Conservation (phyloP, 345 rosid genomes). For the Linum usitatissimum region DNA sequence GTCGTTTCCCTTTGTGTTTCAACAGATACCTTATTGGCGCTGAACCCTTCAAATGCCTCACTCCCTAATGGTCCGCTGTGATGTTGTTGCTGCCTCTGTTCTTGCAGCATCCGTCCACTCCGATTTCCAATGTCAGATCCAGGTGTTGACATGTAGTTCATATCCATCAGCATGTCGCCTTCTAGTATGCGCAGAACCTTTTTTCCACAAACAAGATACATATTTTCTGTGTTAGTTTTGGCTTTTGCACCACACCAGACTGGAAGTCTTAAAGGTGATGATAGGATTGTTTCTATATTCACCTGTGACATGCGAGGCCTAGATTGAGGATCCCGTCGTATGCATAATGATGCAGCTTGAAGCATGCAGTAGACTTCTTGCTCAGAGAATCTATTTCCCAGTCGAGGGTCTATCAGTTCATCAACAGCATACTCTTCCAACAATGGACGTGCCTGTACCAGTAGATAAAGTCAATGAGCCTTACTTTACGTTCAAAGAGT, state of each 20-base stretch:
- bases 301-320: conserved; percentile 99
- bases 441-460: conserved; percentile 79
- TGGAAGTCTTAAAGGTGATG: background rate
- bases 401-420: conserved; percentile 70
- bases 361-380: conserved; percentile 92
- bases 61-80: conserved; percentile 35
- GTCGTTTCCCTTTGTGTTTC: conserved; percentile 39
- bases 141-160: conserved; percentile 58
- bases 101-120: conserved; percentile 72
- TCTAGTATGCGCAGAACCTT: conserved; percentile 92
- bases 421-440: conserved; percentile 78
- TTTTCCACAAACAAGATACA: conserved; percentile 9
- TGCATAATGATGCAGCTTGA: conserved; percentile 86
- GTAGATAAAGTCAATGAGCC: conserved; percentile 2
- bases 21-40: conserved; percentile 39
- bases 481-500: background rate
- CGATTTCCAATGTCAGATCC: conserved; percentile 69
- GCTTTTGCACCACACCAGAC: background rate
- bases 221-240: background rate
- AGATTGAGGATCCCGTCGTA: conserved; percentile 73
- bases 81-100: conserved; percentile 31
- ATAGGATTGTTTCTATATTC: background rate
- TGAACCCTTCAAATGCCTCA: conserved; percentile 50
- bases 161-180: conserved; percentile 75
- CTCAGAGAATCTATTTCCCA: conserved; percentile 46